Percentiles rank a stretch among this genome's conserved stretches.
phyloP scores from a whole-genome alignment of 192 early-diverging fungal genomes.

The Phycomyces nitens region DNA sequence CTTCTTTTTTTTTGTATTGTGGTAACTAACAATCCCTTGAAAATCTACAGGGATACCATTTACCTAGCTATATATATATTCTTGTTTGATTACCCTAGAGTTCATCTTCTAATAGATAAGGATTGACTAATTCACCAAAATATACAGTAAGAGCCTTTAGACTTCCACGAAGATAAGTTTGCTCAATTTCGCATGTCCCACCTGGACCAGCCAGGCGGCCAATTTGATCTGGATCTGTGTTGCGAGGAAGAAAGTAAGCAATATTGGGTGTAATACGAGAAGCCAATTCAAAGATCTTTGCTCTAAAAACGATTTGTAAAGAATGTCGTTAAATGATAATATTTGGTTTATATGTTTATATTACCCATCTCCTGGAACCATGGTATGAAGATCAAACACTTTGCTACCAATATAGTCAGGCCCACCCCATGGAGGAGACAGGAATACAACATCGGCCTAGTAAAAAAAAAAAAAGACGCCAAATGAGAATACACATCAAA shows the following conservation, averaged over 20 bases:
- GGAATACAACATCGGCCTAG: constrained; percentile 83
- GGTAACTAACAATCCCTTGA: no score
- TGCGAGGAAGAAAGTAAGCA: constrained; percentile 83
- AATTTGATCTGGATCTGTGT: constrained; percentile 68
- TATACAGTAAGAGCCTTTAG: constrained; percentile 74
- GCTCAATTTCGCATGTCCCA: constrained; percentile 75
- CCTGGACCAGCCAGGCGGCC: constrained; percentile 52
- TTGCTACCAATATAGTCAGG: constrained; percentile 65
- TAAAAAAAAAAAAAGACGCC: constrained; percentile 1
- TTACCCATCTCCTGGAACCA: constrained; percentile 76
- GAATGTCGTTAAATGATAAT: constrained; percentile 4
- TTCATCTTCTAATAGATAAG: not conserved
- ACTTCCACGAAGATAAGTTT: constrained; percentile 62
- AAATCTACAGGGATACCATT: no score
- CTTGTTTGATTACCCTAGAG: not conserved
- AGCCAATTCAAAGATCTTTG: constrained; percentile 55
- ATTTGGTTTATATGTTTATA: constrained; percentile 4
- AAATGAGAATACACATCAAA: constrained; percentile 2
- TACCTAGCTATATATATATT: no score
- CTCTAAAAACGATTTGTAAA: not conserved
- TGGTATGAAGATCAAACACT: constrained; percentile 64
- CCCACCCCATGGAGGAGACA: constrained; percentile 97
- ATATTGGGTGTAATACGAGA: constrained; percentile 70
- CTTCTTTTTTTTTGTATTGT: no score
- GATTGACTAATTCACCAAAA: constrained; percentile 67